Evolutionary conservation across 176 grass and related monocot species (phyloP).

Genomic region (Eragrostis nindensis): DNA sequence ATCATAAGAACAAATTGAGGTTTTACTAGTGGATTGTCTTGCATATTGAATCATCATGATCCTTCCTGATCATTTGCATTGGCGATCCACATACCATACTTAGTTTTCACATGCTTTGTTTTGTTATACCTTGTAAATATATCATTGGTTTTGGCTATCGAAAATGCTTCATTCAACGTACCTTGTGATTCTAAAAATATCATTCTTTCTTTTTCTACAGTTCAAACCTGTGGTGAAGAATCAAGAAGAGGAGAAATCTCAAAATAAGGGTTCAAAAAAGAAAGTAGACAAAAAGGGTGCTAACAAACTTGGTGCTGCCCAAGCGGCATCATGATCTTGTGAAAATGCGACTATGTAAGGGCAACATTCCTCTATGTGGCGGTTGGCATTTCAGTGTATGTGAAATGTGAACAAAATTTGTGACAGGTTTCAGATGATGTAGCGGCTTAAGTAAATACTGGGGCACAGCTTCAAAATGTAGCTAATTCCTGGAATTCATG

Average conservation of each 20-base stretch:
- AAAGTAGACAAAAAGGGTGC: constrained; percentile 49
- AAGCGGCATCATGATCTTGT: constrained; percentile 51
- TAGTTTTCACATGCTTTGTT: constrained; percentile 16
- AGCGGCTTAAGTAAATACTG: neutral
- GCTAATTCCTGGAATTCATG: neutral
- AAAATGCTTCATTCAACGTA: neutral
- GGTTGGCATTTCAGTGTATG: constrained; percentile 5
- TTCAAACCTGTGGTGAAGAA: constrained; percentile 91
- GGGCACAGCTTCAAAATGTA: neutral
- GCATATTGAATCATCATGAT: constrained; percentile 12
- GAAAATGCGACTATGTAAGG: neutral
- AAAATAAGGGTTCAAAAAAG: constrained; percentile 61
- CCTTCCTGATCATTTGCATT: neutral
- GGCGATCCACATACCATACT: neutral
- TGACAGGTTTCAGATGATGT: constrained; percentile 3
- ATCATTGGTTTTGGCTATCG: neutral
- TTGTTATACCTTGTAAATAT: neutral
- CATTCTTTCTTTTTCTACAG: constrained; percentile 52
- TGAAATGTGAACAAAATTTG: neutral
- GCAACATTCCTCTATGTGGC: neutral
- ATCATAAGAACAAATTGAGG: constrained; percentile 14
- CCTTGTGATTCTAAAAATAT: neutral
- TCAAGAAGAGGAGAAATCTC: constrained; percentile 61
- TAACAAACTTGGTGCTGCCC: constrained; percentile 65
- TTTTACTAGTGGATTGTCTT: constrained; percentile 20